Evolutionary conservation across 129 eudicot genomes (phyloP).

Genomic region (Scalesia atractyloides): DNA sequence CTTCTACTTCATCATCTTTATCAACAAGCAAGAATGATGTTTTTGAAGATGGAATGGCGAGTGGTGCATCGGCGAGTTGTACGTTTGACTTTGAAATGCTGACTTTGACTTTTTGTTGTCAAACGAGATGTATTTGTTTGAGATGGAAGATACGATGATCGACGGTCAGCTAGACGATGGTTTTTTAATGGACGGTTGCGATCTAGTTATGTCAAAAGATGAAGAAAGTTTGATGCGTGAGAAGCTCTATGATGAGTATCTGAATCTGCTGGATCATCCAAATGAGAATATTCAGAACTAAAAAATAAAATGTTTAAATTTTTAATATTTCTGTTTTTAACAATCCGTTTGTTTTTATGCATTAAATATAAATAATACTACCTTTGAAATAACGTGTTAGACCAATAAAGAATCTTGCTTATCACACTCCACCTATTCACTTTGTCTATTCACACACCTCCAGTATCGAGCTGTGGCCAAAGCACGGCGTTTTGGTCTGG

Average conservation of each 20-base stretch:
- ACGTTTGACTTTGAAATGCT: constrained; percentile 12
- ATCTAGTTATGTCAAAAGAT: constrained; percentile 16
- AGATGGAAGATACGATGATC: constrained; percentile 13
- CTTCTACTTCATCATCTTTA: constrained; percentile 10
- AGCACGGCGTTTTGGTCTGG: no score
- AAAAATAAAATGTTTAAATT: background rate
- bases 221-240: constrained; percentile 29
- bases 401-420: no score
- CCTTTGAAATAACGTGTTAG: no score
- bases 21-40: constrained; percentile 11
- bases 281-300: background rate
- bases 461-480: no score
- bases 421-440: no score
- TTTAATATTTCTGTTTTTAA: no score
- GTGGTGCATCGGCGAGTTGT: constrained; percentile 26
- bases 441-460: no score
- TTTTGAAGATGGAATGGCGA: constrained; percentile 2
- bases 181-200: constrained; percentile 16
- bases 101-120: constrained; percentile 37
- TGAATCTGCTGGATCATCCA: constrained; percentile 20
- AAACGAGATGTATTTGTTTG: no score
- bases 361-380: no score
- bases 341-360: no score
- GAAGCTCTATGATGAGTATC: constrained; percentile 25
- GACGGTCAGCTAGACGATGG: constrained; percentile 9